Percentiles rank a stretch among this genome's conserved stretches.
phyloP scores from a whole-genome alignment of 805 yeast species.

The Torulaspora delbrueckii region DNA sequence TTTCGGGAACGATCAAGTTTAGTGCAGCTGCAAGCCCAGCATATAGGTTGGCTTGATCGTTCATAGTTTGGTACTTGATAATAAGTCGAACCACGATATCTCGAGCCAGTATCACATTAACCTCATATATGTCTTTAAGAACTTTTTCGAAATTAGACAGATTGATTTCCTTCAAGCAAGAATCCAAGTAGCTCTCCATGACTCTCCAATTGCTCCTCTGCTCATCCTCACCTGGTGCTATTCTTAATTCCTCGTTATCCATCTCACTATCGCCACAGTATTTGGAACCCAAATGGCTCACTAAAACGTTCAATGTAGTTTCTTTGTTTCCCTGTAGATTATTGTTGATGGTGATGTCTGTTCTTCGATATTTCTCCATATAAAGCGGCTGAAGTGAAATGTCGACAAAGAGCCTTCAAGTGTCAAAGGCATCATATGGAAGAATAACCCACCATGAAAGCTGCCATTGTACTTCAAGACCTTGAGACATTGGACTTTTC shows the following conservation, averaged over 20 bases:
- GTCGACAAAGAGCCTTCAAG: not conserved
- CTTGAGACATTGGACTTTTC: slow-evolving; percentile 9
- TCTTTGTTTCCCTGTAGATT: not conserved
- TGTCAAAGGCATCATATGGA: not conserved
- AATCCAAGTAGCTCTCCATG: slow-evolving; percentile 43
- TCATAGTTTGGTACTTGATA: slow-evolving; percentile 48
- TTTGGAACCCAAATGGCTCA: too few species aligned
- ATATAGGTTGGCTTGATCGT: slow-evolving; percentile 43
- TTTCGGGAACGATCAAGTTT: slow-evolving; percentile 61
- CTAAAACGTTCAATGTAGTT: too few species aligned
- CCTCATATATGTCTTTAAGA: slow-evolving; percentile 46
- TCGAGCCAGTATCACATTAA: slow-evolving; percentile 56
- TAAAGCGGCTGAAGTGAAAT: not conserved
- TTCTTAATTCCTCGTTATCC: not conserved
- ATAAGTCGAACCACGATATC: slow-evolving; percentile 57
- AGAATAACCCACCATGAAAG: slow-evolving; percentile 5
- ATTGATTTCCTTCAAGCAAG: slow-evolving; percentile 2
- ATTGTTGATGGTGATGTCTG: not conserved
- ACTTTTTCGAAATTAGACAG: slow-evolving; percentile 43
- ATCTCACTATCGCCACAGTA: not conserved
- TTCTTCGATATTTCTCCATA: not conserved
- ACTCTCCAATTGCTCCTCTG: slow-evolving; percentile 58
- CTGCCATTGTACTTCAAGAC: slow-evolving; percentile 20
- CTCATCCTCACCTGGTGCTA: slow-evolving; percentile 30
- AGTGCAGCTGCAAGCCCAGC: slow-evolving; percentile 56